phyloP scores from a whole-genome alignment of 306 rosid species.

The Rosa chinensis region DNA sequence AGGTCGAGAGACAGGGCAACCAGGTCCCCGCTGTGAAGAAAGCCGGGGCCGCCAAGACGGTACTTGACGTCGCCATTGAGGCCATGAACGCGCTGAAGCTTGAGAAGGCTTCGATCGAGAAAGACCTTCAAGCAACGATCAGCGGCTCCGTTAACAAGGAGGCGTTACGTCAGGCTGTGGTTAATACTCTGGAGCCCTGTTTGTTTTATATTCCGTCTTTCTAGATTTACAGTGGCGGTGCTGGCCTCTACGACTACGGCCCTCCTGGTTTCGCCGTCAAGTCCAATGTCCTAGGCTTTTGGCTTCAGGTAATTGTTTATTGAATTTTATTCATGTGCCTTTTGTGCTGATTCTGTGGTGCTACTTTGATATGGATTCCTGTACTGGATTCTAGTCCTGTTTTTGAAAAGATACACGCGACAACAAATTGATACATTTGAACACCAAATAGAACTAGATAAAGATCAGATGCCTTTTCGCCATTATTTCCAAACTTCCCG shows the following conservation, averaged over 20 bases:
- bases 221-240: conserved; percentile 84
- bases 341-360: background rate
- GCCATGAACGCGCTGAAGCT: conserved; percentile 58
- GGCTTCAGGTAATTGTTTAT: conserved; percentile 59
- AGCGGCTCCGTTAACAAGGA: conserved; percentile 44
- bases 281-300: conserved; percentile 74
- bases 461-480: background rate
- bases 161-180: conserved; percentile 67
- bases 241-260: conserved; percentile 80
- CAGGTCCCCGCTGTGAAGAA: conserved; percentile 62
- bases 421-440: background rate
- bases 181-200: conserved; percentile 79
- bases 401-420: no score
- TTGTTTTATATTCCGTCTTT: conserved; percentile 74
- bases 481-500: background rate
- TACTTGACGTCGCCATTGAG: conserved; percentile 65
- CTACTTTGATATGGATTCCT: background rate
- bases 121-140: conserved; percentile 43
- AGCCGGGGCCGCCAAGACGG: conserved; percentile 44
- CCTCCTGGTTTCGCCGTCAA: conserved; percentile 88
- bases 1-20: conserved; percentile 15
- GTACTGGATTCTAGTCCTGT: background rate
- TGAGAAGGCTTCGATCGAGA: conserved; percentile 59
- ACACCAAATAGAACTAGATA: background rate
- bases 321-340: background rate